Conservation (phyloP, 2,329 filamentous ascomycete species). For the Aquanectria penicillioides region DNA sequence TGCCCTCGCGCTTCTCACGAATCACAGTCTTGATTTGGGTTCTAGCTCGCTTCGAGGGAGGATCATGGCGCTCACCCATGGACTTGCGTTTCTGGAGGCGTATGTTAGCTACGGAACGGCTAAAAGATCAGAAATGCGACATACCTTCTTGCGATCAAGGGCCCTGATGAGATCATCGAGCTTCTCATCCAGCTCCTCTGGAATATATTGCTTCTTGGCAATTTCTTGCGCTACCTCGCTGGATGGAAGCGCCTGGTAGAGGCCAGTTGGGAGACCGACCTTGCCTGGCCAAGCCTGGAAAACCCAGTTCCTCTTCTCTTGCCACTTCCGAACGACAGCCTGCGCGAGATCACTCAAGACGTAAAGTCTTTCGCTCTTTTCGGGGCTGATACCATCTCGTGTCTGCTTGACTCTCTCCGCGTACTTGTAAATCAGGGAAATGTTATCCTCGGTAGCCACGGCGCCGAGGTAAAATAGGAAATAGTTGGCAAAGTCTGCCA, state of each 20-base stretch:
- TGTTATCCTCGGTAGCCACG: slow-evolving; percentile 86
- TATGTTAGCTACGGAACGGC: slow-evolving; percentile 35
- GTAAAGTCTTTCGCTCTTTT: slow-evolving; percentile 79
- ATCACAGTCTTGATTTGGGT: slow-evolving; percentile 51
- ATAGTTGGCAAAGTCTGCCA: slow-evolving; percentile 87
- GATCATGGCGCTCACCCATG: slow-evolving; percentile 59
- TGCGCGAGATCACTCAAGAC: slow-evolving; percentile 89
- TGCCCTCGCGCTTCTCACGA: slow-evolving; percentile 50
- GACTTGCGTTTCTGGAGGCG: slow-evolving; percentile 66
- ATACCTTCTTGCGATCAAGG: slow-evolving; percentile 78
- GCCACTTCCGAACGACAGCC: slow-evolving; percentile 83
- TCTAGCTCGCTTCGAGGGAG: slow-evolving; percentile 51
- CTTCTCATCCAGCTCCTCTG: slow-evolving; percentile 78
- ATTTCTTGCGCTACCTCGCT: slow-evolving; percentile 86
- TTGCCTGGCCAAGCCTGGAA: slow-evolving; percentile 87
- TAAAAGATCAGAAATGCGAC: slow-evolving; percentile 18
- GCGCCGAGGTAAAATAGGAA: slow-evolving; percentile 88
- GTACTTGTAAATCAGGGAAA: slow-evolving; percentile 89
- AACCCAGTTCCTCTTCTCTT: slow-evolving; percentile 85
- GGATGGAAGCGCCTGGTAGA: slow-evolving; percentile 80
- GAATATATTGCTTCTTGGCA: slow-evolving; percentile 85
- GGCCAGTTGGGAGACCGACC: slow-evolving; percentile 79
- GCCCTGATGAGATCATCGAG: slow-evolving; percentile 74
- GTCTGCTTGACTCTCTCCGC: slow-evolving; percentile 94
- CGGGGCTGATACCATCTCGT: slow-evolving; percentile 77